Evolutionary conservation across 1,284 basidiomycete genomes (phyloP).

Genomic region (Xanthoconium separans): DNA sequence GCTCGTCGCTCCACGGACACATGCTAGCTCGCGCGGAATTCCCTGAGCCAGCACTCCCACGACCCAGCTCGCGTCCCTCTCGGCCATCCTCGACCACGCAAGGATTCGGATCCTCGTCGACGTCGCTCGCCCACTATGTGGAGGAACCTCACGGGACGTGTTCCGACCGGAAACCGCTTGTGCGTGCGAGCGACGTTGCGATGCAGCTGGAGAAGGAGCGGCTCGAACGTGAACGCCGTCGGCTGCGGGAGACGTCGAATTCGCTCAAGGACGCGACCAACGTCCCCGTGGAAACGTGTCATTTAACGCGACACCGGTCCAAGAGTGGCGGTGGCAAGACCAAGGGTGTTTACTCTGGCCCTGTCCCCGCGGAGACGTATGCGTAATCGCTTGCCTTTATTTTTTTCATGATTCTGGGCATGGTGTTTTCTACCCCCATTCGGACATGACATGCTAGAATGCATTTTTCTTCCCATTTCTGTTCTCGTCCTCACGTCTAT

Average conservation of each 20-base stretch:
- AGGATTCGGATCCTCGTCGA: constrained; percentile 4
- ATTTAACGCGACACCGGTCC: constrained; percentile 20
- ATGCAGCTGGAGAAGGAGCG: constrained; percentile 35
- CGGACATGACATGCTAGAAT: constrained; percentile 27
- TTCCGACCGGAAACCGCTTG: constrained; percentile 26
- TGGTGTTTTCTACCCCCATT: neutral
- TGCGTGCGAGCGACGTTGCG: constrained; percentile 35
- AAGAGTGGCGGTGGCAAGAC: constrained; percentile 18
- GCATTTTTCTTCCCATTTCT: neutral
- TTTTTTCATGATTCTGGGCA: neutral
- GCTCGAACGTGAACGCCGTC: constrained; percentile 31
- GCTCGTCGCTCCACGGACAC: constrained; percentile 23
- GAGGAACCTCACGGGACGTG: constrained; percentile 17
- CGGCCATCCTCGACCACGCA: constrained; percentile 23
- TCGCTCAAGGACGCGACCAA: constrained; percentile 34
- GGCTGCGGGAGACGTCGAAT: constrained; percentile 17
- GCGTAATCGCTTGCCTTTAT: constrained; percentile 11
- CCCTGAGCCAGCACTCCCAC: constrained; percentile 22
- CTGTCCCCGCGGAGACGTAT: constrained; percentile 15
- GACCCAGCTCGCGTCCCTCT: constrained; percentile 21
- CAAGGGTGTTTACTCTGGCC: constrained; percentile 10
- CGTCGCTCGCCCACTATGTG: constrained; percentile 9
- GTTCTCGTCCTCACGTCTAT: constrained; percentile 10
- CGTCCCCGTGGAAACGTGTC: constrained; percentile 14
- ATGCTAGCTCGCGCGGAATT: constrained; percentile 24